Evolutionary conservation across 1,284 basidiomycete species (phyloP).

Genomic region (Chalciporus piperatoides): DNA sequence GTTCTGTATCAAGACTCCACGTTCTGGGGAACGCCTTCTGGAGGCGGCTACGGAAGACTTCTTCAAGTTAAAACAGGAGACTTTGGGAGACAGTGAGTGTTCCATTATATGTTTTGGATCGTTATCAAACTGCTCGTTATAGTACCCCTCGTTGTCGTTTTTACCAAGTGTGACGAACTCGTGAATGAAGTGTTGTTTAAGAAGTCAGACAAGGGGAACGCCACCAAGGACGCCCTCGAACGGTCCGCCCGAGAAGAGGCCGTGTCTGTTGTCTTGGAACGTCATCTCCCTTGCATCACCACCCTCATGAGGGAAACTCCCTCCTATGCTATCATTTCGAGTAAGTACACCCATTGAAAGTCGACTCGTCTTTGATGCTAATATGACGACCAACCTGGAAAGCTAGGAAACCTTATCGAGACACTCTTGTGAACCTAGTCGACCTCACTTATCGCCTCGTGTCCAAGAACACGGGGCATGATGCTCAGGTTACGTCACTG

Average conservation of each 20-base stretch:
- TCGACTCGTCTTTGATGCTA: neutral
- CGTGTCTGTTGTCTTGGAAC: neutral
- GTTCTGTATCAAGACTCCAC: conserved; percentile 4
- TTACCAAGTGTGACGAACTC: conserved; percentile 9
- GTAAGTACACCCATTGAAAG: neutral
- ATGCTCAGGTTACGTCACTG: neutral
- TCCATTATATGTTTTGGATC: neutral
- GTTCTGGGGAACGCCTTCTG: neutral
- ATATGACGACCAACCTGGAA: neutral
- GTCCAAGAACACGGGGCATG: neutral
- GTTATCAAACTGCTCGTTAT: neutral
- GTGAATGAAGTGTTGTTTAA: neutral
- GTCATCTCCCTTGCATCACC: neutral
- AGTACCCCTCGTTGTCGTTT: conserved; percentile 6
- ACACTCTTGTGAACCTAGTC: neutral
- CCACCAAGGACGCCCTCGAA: neutral
- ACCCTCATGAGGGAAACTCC: neutral
- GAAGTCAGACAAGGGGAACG: neutral
- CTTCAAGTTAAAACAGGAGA: neutral
- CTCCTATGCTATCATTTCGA: neutral
- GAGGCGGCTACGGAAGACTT: conserved; percentile 4
- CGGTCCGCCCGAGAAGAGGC: neutral
- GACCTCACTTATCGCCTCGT: neutral
- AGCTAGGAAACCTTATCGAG: neutral
- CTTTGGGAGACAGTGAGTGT: conserved; percentile 7